A percentile compares a stretch with the other conserved stretches of the same genome.
phyloP scores from a whole-genome alignment of 2,329 filamentous ascomycete species.

The Alternaria alternata region DNA sequence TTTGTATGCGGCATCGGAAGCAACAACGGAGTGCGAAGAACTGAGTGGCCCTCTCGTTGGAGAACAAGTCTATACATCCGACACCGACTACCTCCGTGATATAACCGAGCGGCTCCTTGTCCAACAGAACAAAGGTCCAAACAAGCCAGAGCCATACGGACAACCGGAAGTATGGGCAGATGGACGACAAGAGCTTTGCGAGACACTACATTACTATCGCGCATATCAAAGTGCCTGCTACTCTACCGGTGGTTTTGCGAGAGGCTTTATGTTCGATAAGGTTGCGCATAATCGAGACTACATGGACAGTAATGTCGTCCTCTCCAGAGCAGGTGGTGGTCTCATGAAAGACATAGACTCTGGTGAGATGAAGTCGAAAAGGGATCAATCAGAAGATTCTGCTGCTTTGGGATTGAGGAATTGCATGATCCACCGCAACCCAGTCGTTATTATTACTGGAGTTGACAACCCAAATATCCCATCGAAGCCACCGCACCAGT shows the following conservation, averaged over 20 bases:
- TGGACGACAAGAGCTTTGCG: slow-evolving; percentile 67
- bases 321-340: slow-evolving; percentile 68
- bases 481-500: slow-evolving; percentile 64
- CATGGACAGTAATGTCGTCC: slow-evolving; percentile 68
- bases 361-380: slow-evolving; percentile 57
- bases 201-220: slow-evolving; percentile 69
- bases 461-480: slow-evolving; percentile 59
- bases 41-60: background rate
- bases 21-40: slow-evolving; percentile 9
- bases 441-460: slow-evolving; percentile 63
- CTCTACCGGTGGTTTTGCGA: slow-evolving; percentile 57
- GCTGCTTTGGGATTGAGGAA: slow-evolving; percentile 55
- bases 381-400: slow-evolving; percentile 56
- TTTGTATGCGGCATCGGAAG: slow-evolving; percentile 6
- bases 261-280: slow-evolving; percentile 67
- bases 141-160: slow-evolving; percentile 43
- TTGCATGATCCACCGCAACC: slow-evolving; percentile 56
- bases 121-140: slow-evolving; percentile 32
- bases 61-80: background rate
- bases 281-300: slow-evolving; percentile 64
- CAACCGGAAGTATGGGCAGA: slow-evolving; percentile 65
- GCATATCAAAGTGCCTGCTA: slow-evolving; percentile 69
- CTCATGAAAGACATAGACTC: slow-evolving; percentile 56
- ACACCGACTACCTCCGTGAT: slow-evolving; percentile 9
- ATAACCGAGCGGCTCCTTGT: slow-evolving; percentile 25